These are phyloP conservation scores for Blastobotrys capitulatus DNA, from an alignment of 1,139 yeast species.

Conservation along the genomic window DNA sequence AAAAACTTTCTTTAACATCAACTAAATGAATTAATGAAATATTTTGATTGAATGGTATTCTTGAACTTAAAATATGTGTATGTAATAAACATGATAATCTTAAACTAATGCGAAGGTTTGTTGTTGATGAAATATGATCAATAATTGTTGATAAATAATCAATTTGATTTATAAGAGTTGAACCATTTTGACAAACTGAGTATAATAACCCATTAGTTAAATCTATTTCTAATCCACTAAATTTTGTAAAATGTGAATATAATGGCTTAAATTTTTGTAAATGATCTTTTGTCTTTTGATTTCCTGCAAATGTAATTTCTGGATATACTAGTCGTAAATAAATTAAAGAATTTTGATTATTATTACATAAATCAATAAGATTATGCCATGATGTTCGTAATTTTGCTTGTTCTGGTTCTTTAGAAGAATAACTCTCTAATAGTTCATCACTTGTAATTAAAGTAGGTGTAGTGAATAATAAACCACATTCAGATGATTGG, in stretches of 20 bases:
- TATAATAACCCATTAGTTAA: slow-evolving; percentile 13
- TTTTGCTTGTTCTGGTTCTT: slow-evolving; percentile 5
- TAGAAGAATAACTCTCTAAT: slow-evolving; percentile 7
- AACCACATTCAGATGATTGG: slow-evolving; percentile 8
- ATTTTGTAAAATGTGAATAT: slow-evolving; percentile 7
- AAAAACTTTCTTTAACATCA: slow-evolving; percentile 13
- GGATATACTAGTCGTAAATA: slow-evolving; percentile 13
- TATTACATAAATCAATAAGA: slow-evolving; percentile 12
- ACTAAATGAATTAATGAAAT: slow-evolving; percentile 13
- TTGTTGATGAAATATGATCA: slow-evolving; percentile 3
- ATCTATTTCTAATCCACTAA: slow-evolving; percentile 16
- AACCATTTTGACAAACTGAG: slow-evolving; percentile 9
- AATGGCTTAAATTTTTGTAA: slow-evolving; percentile 7
- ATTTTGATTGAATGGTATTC: slow-evolving; percentile 4
- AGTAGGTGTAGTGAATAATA: slow-evolving; percentile 13
- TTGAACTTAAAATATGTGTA: slow-evolving; percentile 11
- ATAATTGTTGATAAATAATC: slow-evolving; percentile 9
- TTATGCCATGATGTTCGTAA: slow-evolving; percentile 13
- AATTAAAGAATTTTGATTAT: slow-evolving; percentile 10
- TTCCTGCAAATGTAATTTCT: slow-evolving; percentile 10
- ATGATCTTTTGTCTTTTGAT: slow-evolving; percentile 8
- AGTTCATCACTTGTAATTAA: slow-evolving; percentile 14
- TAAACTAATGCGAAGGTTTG: slow-evolving; percentile 8
- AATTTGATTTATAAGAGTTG: slow-evolving; percentile 6
- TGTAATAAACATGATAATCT: slow-evolving; percentile 13